These are phyloP conservation scores for Achlya hypogyna DNA, from an alignment of 352 stramenopile species.

Conservation along the genomic window DNA sequence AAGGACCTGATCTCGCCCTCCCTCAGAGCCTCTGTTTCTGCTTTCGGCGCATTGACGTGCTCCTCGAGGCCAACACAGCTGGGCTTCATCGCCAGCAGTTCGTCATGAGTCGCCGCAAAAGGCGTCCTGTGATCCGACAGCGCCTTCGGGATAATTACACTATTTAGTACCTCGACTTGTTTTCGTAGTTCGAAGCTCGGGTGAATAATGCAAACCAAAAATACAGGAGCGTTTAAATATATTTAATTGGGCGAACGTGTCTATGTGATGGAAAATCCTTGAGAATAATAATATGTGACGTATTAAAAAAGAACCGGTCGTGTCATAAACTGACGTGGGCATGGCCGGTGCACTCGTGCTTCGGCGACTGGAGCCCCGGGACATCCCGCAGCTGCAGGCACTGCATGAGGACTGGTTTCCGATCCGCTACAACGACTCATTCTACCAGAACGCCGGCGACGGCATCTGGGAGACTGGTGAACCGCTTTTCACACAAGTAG, in stretches of 20 bases:
- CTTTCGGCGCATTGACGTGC: too few species aligned
- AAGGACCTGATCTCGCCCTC: too few species aligned
- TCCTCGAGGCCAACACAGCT: too few species aligned
- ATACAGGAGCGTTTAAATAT: neutral
- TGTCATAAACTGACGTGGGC: neutral
- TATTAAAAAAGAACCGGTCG: neutral
- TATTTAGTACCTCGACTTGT: too few species aligned
- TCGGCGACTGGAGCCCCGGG: slow-evolving; percentile 54
- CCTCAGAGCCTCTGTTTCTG: too few species aligned
- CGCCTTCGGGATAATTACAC: too few species aligned
- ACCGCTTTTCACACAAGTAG: slow-evolving; percentile 85
- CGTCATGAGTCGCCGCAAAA: too few species aligned
- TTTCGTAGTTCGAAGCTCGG: neutral
- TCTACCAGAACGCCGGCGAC: slow-evolving; percentile 89
- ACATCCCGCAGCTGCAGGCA: slow-evolving; percentile 85
- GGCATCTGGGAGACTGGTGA: slow-evolving; percentile 83
- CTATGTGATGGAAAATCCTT: neutral
- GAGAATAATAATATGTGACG: neutral
- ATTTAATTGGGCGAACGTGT: neutral
- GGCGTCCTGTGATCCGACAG: too few species aligned
- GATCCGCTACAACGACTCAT: slow-evolving; percentile 92
- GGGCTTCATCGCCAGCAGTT: too few species aligned
- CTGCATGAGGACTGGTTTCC: slow-evolving; percentile 97
- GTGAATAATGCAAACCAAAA: neutral
- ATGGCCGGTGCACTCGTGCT: slow-evolving; percentile 18